These are phyloP conservation scores for Xeromyces bisporus DNA, from an alignment of 495 filamentous ascomycete genomes.

Conservation along the genomic window DNA sequence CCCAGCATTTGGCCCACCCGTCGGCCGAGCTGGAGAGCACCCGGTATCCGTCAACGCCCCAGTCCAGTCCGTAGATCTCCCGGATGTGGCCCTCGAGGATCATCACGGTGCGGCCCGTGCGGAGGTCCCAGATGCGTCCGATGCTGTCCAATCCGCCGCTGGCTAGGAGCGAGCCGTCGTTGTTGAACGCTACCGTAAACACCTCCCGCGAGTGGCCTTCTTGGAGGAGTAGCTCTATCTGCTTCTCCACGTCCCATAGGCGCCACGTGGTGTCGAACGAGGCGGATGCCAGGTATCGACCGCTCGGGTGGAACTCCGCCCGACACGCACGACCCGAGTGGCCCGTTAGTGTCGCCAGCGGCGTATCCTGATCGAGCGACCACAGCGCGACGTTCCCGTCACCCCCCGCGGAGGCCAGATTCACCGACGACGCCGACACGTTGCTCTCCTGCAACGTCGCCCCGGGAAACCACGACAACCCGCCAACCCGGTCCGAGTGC, in stretches of 20 bases:
- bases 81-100: conserved; percentile 87
- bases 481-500: conserved; percentile 75
- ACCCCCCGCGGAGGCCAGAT: conserved; percentile 79
- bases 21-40: conserved; percentile 82
- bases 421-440: conserved; percentile 57
- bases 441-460: conserved; percentile 54
- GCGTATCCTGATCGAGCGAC: conserved; percentile 70
- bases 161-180: conserved; percentile 76
- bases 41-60: conserved; percentile 78
- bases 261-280: conserved; percentile 96
- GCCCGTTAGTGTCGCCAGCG: conserved; percentile 66
- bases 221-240: conserved; percentile 69
- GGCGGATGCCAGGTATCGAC: conserved; percentile 77
- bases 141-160: conserved; percentile 87
- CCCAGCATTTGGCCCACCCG: conserved; percentile 96
- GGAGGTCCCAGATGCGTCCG: conserved; percentile 90
- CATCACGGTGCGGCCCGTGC: conserved; percentile 89
- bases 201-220: conserved; percentile 92
- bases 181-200: conserved; percentile 74
- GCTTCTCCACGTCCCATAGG: conserved; percentile 82
- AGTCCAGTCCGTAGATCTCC: conserved; percentile 83
- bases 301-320: conserved; percentile 88
- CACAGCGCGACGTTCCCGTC: conserved; percentile 84
- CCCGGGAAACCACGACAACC: conserved; percentile 75
- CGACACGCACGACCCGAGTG: conserved; percentile 78